Evolutionary conservation across 352 stramenopile genomes (phyloP).

Genomic region (Pythium coloratum): DNA sequence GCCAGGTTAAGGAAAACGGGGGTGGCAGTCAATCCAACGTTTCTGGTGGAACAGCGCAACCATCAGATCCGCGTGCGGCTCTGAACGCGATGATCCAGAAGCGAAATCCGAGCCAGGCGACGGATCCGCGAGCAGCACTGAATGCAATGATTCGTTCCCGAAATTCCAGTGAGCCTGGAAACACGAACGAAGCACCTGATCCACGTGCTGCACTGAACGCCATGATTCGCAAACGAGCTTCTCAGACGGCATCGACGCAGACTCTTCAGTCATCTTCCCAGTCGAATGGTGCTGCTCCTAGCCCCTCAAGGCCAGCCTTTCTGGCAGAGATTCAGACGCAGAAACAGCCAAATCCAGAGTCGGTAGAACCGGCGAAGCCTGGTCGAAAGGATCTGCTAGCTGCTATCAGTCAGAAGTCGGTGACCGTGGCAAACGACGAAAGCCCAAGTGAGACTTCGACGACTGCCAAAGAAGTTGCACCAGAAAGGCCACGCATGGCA

Average conservation of each 20-base stretch:
- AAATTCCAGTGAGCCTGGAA: neutral
- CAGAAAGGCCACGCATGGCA: neutral
- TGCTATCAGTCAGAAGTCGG: conserved; percentile 9
- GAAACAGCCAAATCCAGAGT: neutral
- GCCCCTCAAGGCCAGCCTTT: neutral
- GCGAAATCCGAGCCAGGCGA: neutral
- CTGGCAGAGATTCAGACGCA: conserved; percentile 6
- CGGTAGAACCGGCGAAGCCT: neutral
- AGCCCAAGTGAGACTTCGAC: neutral
- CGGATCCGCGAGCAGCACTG: conserved; percentile 4
- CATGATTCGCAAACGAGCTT: conserved; percentile 15
- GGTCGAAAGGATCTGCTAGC: conserved; percentile 7
- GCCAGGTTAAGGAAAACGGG: neutral
- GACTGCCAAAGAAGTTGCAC: too few relatives aligned
- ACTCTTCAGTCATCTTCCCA: neutral
- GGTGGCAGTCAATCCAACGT: neutral
- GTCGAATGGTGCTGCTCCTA: neutral
- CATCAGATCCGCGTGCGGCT: neutral
- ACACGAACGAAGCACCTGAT: neutral
- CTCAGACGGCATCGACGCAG: neutral
- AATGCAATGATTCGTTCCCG: conserved; percentile 2
- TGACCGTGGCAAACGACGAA: neutral
- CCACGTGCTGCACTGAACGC: conserved; percentile 16
- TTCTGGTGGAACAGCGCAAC: neutral
- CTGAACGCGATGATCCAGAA: conserved; percentile 2